Conservation (phyloP, 1,284 basidiomycete genomes). For the Farysia itapuensis region DNA sequence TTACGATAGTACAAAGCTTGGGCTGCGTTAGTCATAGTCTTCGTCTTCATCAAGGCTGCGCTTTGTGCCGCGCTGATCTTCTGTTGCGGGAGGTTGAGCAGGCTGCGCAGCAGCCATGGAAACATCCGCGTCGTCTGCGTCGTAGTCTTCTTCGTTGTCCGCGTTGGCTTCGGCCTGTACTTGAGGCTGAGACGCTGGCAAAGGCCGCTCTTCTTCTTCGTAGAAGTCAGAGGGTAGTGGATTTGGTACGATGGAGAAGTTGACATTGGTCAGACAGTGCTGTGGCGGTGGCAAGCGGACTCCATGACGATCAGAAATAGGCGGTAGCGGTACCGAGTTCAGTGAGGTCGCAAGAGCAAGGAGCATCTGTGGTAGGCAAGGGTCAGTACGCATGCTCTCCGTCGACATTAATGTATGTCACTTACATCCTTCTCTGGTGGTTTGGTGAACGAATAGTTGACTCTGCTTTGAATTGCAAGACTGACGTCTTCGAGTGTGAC, state of each 20-base stretch:
- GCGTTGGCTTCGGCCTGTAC: not conserved
- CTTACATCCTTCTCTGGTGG: conserved; percentile 90
- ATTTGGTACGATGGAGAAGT: conserved; percentile 90
- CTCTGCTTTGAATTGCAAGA: conserved; percentile 85
- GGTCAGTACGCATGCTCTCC: not conserved
- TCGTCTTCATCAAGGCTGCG: conserved; percentile 56
- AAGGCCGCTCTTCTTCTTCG: conserved; percentile 14
- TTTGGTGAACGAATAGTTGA: conserved; percentile 91
- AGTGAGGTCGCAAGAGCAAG: conserved; percentile 85
- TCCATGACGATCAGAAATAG: conserved; percentile 93
- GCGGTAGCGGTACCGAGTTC: conserved; percentile 82
- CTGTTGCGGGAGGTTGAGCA: conserved; percentile 2
- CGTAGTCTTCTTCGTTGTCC: conserved; percentile 11
- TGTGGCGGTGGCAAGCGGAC: conserved; percentile 79
- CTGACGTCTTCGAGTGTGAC: conserved; percentile 83
- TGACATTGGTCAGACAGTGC: conserved; percentile 83
- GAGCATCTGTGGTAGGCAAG: conserved; percentile 69
- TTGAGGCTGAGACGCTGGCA: not conserved
- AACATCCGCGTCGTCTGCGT: conserved; percentile 11
- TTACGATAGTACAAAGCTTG: not conserved
- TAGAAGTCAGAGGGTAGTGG: conserved; percentile 65
- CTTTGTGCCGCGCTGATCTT: conserved; percentile 35
- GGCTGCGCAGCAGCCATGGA: conserved; percentile 24
- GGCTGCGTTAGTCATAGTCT: conserved; percentile 53
- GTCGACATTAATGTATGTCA: conserved; percentile 14